Base-by-base conservation (phyloP, 202 grass and related monocot genomes). In the Saccharum hybrid region DNA sequence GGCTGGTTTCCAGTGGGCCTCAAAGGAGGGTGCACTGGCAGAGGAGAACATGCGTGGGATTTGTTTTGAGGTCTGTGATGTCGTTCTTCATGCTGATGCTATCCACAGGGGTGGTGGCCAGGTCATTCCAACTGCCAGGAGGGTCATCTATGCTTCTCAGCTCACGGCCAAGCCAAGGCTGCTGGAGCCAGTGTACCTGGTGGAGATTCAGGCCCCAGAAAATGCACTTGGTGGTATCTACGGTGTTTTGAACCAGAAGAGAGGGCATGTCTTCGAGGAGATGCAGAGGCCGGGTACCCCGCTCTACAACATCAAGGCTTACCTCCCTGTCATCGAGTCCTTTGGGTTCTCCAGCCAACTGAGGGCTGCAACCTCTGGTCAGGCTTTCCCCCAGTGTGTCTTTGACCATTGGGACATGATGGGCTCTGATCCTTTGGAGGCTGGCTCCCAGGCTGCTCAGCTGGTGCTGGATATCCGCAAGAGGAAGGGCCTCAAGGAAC, bases 401-500 rank as follows among this genome's bases (percentile, higher is more conserved):
- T 94, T 94, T 36, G 91, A 94, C 54, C 91, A 91, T 63, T 94
- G 88, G 91, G 91, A 94, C 57, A 87, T 91, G 88, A 88, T 91
- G 86, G 63, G 75, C 22, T 70, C 86, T 22, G 88, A 94, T 38
- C 91, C 88, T 61, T 33, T 91, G n/a, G 91, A 94, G 72, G 40
- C 83, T 31, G 80, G 75, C 41, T 66, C 91, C 38, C 88, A 91
- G 73, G 86, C 86, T 15, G 79, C 79, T 12, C 33, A 56, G 12
- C 62, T 88, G 34, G 86, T 94, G 42, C 12, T 37, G 8, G 86
- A 94, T 37, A 90, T 94, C 68, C 70, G 86, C 56, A 91, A 91
- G 88, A 90, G 88, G 83, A 94, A 94, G 86, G 91, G 88, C 38
- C 78, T 94, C 46, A 94, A 92, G 92, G 89, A 90, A 45, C 89